These are phyloP conservation scores for Aureobasidium musti DNA, from an alignment of 2,329 filamentous ascomycete genomes.

Conservation along the genomic window DNA sequence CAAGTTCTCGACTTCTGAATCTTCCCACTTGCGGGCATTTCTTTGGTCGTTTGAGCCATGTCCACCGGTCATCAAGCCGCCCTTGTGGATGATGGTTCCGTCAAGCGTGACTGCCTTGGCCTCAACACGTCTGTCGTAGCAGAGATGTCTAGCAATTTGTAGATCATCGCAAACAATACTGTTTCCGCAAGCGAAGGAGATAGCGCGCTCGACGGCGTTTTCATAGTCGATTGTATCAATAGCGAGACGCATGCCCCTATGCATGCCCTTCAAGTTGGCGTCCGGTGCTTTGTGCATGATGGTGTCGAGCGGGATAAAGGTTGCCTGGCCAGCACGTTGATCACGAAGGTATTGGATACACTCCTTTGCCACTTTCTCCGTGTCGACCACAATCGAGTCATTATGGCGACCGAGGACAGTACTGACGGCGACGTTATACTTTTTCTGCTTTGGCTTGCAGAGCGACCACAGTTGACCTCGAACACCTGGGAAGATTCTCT, in stretches of 20 bases:
- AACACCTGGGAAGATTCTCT: conserved; percentile 88
- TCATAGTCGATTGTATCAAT: conserved; percentile 98
- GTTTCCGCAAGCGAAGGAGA: conserved; percentile 92
- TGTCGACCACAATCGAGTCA: conserved; percentile 92
- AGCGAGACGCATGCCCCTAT: conserved; percentile 78
- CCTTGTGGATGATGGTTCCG: conserved; percentile 96
- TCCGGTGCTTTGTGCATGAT: conserved; percentile 94
- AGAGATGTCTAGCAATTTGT: conserved; percentile 82
- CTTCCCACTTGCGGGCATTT: conserved; percentile 75
- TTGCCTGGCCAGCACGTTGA: conserved; percentile 81
- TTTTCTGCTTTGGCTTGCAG: conserved; percentile 95
- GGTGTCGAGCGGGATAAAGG: conserved; percentile 94
- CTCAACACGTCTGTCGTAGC: conserved; percentile 79
- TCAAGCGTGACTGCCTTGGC: conserved; percentile 94
- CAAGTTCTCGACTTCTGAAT: conserved; percentile 85
- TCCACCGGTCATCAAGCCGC: conserved; percentile 94
- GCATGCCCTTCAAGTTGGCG: conserved; percentile 84
- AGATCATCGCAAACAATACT: conserved; percentile 92
- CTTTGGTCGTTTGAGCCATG: conserved; percentile 74
- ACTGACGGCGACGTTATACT: conserved; percentile 89
- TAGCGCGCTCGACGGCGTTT: conserved; percentile 80
- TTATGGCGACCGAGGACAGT: conserved; percentile 91
- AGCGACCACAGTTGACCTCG: conserved; percentile 87
- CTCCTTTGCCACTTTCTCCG: conserved; percentile 88
- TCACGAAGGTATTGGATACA: conserved; percentile 95